A percentile compares a stretch with the other conserved stretches of the same genome.
These are phyloP conservation scores for Colletotrichum incanum DNA, from an alignment of 2,329 filamentous ascomycete species.

Conservation along the genomic window DNA sequence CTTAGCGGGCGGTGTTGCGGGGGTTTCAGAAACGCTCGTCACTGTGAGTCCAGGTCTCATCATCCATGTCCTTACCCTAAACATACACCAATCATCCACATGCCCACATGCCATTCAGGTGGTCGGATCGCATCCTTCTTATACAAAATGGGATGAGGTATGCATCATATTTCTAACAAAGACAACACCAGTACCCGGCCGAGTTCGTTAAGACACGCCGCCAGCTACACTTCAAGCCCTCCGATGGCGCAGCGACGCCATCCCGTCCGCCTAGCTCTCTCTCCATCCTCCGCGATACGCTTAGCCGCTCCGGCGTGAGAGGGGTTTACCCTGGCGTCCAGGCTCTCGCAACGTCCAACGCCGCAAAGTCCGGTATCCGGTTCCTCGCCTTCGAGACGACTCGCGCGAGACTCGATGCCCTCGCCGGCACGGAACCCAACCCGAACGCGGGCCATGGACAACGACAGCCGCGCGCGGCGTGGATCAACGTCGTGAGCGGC, in stretches of 20 bases:
- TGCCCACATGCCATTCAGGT: background rate
- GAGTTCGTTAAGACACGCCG: slow-evolving; percentile 31
- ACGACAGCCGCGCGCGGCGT: slow-evolving; percentile 14
- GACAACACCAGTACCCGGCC: slow-evolving; percentile 15
- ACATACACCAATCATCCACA: background rate
- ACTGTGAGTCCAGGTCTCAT: slow-evolving; percentile 6
- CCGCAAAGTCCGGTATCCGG: slow-evolving; percentile 12
- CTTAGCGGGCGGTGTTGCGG: slow-evolving; percentile 32
- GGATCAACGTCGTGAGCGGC: slow-evolving; percentile 30
- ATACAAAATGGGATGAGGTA: background rate
- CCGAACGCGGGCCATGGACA: background rate
- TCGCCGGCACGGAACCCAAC: background rate
- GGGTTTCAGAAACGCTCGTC: slow-evolving; percentile 35
- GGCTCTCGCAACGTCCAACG: slow-evolving; percentile 21
- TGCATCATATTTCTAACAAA: background rate
- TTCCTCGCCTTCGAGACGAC: slow-evolving; percentile 28
- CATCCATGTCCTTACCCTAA: background rate
- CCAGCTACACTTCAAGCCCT: slow-evolving; percentile 3
- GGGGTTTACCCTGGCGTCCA: slow-evolving; percentile 22
- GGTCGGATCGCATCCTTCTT: rapidly evolving
- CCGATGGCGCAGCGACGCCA: background rate
- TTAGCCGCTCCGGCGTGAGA: slow-evolving; percentile 9
- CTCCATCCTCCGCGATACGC: slow-evolving; percentile 16
- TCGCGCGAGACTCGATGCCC: slow-evolving; percentile 1
- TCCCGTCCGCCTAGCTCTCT: slow-evolving; percentile 4